Evolutionary conservation across 2,329 filamentous ascomycete species (phyloP).

Genomic region (Penicillium sp.): DNA sequence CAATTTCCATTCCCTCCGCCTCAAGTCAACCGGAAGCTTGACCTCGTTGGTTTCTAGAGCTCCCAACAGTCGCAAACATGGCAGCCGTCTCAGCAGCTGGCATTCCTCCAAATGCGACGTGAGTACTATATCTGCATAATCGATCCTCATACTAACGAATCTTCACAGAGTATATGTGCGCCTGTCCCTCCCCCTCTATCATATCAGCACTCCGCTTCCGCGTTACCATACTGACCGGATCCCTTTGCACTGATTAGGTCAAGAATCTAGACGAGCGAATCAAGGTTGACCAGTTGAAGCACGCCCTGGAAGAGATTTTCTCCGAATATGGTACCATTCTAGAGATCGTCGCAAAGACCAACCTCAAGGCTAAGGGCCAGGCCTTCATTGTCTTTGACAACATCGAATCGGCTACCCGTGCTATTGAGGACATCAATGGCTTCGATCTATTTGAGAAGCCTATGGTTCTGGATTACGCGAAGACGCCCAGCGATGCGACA

Average conservation of each 20-base stretch:
- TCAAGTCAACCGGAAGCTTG: conserved; percentile 12
- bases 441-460: conserved; percentile 92
- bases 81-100: conserved; percentile 29
- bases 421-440: conserved; percentile 84
- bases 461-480: conserved; percentile 80
- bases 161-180: conserved; percentile 41
- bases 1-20: background rate
- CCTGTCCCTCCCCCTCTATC: conserved; percentile 14
- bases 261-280: conserved; percentile 91
- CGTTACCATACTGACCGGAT: conserved; percentile 12
- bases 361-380: conserved; percentile 89
- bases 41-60: conserved; percentile 17
- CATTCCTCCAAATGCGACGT: conserved; percentile 41
- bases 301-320: conserved; percentile 74
- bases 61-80: conserved; percentile 34
- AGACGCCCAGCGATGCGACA: conserved; percentile 81
- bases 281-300: conserved; percentile 73
- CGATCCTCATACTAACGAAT: conserved; percentile 13
- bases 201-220: conserved; percentile 8
- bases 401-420: conserved; percentile 72
- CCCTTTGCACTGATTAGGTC: conserved; percentile 37
- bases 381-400: conserved; percentile 90
- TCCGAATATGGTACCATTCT: conserved; percentile 82
- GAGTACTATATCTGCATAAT: conserved; percentile 15
- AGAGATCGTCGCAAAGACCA: conserved; percentile 84